These are phyloP conservation scores for Scleromitrula shiraiana DNA, from an alignment of 2,329 filamentous ascomycete species.

Conservation along the genomic window DNA sequence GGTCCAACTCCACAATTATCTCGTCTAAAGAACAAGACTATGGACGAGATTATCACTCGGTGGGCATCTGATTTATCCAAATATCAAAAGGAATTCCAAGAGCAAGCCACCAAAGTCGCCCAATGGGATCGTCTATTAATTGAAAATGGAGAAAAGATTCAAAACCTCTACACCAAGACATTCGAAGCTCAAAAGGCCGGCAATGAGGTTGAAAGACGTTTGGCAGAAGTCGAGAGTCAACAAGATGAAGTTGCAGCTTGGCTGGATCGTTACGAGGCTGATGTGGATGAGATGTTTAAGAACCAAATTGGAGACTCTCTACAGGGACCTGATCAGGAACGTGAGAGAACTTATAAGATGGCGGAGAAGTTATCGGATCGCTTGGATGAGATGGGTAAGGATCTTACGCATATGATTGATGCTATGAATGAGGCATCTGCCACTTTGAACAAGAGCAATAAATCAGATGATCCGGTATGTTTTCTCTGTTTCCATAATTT, in stretches of 20 bases:
- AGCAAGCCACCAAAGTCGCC: slow-evolving; percentile 79
- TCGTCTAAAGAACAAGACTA: slow-evolving; percentile 93
- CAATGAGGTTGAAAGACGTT: slow-evolving; percentile 85
- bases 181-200: slow-evolving; percentile 92
- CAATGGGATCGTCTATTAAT: slow-evolving; percentile 85
- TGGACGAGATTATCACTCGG: slow-evolving; percentile 96
- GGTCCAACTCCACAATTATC: slow-evolving; percentile 80
- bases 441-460: slow-evolving; percentile 79
- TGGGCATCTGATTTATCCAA: slow-evolving; percentile 95
- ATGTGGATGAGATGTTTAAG: slow-evolving; percentile 82
- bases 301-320: slow-evolving; percentile 74
- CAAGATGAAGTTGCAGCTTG: slow-evolving; percentile 84
- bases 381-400: slow-evolving; percentile 87
- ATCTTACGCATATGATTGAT: slow-evolving; percentile 92
- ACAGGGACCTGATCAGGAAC: slow-evolving; percentile 86
- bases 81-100: slow-evolving; percentile 94
- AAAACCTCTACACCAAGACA: slow-evolving; percentile 83
- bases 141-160: slow-evolving; percentile 90
- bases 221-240: slow-evolving; percentile 81
- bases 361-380: slow-evolving; percentile 89
- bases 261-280: slow-evolving; percentile 83
- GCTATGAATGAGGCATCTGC: slow-evolving; percentile 94
- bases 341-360: slow-evolving; percentile 91
- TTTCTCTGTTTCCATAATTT: neutral
- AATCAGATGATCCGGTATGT: slow-evolving; percentile 79